Evolutionary conservation across 441 rosid species (phyloP), one percentile per base, ranked within the genome.

Genomic region (Pelargonium fulgidum): DNA sequence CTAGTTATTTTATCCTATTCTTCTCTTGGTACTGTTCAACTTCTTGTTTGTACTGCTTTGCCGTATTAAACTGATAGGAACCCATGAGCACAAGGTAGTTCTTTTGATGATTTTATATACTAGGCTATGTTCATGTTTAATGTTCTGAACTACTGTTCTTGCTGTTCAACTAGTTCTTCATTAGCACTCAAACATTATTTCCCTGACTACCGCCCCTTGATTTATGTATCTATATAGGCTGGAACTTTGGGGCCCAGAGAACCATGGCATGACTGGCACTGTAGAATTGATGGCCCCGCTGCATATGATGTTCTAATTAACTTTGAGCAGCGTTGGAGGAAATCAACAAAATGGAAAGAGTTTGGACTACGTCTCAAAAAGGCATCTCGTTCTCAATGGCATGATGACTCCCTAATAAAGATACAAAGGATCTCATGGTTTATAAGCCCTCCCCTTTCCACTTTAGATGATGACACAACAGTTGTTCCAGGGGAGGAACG

Each of bases 181-280:
- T 26, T 26, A 26, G 2, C 33, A 26, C 2, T 26, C 2, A 2
- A 26, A 26, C 33, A 26, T 26, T 26, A 26, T 3, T 6, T 36
- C 19, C 64, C 4, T 47, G 52, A 47, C 3, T 0, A 47, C 13
- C 52, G 50, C n/a, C 52, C 52, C 10, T 2, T 47, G 52, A 11
- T 8, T 8, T 2, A 2, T 47, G 0, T 47, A 9, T 47, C 0
- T 47, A 0, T 47, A 47, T n/a, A 47, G 52, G 52, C 52, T 47
- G 14, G 52, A 47, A 47, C 52, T 47, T 11, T 0, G 52, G 52
- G 2, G 12, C 96, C 96, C 42, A 85, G 98, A 79, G 94, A 92
- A 75, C 92, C 98, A 58, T 95, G 99, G 97, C 98, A 95, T 81
- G 99, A 95, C 77, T 63, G 92, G 81, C 99, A 95, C 78, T 62